Evolutionary conservation across 1,284 basidiomycete genomes (phyloP).

Genomic region (Sanghuangporus sanghuang): DNA sequence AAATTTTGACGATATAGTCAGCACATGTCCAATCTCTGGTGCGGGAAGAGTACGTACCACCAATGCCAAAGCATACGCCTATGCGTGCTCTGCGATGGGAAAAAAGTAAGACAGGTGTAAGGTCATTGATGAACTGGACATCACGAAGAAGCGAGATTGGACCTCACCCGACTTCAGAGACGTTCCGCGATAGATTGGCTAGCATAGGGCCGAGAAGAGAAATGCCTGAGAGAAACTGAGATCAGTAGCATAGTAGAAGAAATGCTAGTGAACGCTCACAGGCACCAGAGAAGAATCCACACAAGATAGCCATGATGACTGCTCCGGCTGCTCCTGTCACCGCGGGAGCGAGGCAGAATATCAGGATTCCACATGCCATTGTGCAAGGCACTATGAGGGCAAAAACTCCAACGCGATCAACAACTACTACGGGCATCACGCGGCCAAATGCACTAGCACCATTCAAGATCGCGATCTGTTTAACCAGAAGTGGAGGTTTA

Average conservation of each 20-base stretch:
- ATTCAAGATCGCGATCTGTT: constrained; percentile 34
- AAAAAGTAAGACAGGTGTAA: not conserved
- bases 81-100: constrained; percentile 1
- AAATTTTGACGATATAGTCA: not conserved
- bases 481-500: not conserved
- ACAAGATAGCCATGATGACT: constrained; percentile 41
- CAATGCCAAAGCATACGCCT: constrained; percentile 12
- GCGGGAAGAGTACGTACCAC: not conserved
- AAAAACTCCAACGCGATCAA: constrained; percentile 32
- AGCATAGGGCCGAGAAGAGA: constrained; percentile 10
- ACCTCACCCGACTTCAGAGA: constrained; percentile 12
- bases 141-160: not conserved
- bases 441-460: constrained; percentile 37
- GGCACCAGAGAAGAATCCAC: constrained; percentile 46
- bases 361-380: constrained; percentile 29
- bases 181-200: constrained; percentile 7
- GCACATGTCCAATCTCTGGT: not conserved
- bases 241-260: not conserved
- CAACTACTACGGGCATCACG: constrained; percentile 34
- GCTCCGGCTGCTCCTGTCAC: constrained; percentile 33
- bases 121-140: not conserved
- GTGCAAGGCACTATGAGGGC: constrained; percentile 36
- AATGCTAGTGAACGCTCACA: constrained; percentile 27
- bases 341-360: constrained; percentile 40
- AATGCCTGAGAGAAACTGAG: not conserved